Evolutionary conservation across 345 rosid genomes (phyloP), one percentile per base, ranked within the genome.

Genomic region (Gossypium bickii): DNA sequence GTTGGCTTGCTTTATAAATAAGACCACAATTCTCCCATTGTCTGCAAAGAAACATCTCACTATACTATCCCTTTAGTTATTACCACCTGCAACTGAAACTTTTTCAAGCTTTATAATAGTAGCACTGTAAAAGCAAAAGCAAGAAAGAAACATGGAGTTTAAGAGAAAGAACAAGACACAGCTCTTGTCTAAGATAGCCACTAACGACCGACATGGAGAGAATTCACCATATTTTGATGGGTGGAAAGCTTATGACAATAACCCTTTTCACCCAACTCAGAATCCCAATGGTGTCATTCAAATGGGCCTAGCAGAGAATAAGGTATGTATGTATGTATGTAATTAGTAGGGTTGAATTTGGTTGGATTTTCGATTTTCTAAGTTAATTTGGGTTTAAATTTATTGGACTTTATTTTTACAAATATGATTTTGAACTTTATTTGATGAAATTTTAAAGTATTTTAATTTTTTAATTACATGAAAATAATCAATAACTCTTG

Each of bases 301-400:
- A 78, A 89, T 93, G 92, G 98, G 98, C 45, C 90, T 93, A 12
- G 88, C 97, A 0, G 97, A 93, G 75, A 91, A 93, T 82, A 95
- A 83, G 93, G 98, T 93, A 7, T 52, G 2, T 52, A 15, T 52
- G 6, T 51, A 4, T 3, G 17, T 51, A 51, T 13, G 5, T 34
- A 34, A 34, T 34, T 6, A 34, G 41, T 34, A 5, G 41, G 41
- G 41, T 34, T 34, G 41, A 34, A 34, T 34, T 34, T 5, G 41
- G 41, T 34, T 34, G 1, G 1, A 34, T 34, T 5, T 34, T 34
- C 7, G 0, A 5, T 5, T 34, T 34, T 34, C 5, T 0, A 22
- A 22, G 7, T 34, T 34, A 34, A 4, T 5, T 34, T 34, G 41
- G 7, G 41, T 34, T 34, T 34, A 34, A 5, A 34, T 5, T 34